Evolutionary conservation across 2,329 filamentous ascomycete genomes (phyloP), one percentile per base, ranked within the genome.

Genomic region (Xylaria arbuscula): DNA sequence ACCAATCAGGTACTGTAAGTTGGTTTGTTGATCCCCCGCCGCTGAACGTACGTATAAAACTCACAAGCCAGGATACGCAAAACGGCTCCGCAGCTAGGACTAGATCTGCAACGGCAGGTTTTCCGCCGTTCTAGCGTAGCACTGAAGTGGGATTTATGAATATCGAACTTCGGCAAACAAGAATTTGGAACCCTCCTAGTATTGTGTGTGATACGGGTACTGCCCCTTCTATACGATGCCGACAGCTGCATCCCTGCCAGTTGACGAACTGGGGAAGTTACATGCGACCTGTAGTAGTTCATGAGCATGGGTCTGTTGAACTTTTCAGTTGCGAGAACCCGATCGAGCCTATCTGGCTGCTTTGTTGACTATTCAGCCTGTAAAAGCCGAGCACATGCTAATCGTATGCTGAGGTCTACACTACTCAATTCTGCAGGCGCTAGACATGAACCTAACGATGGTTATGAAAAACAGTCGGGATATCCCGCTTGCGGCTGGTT

Each of bases 71-170:
- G 38, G 11, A 59, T 48, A 48, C 36, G 42, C 47, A 60, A 50
- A 51, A 48, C 40, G n/a, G 34, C 65, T 60, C 65, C 65, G 56
- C 66, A 59, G 15, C 55, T n/a, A 58, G 56, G 48, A 34, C 55
- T 50, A 64, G 55, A 56, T 59, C 55, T 64, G 65, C 61, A 61
- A 56, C 56, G 56, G 56, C 36, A 60, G n/a, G 15, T 17, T 45
- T 51, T 42, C 66, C 56, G 66, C 36, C 34, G 32, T 50, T 19
- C 17, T 67, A 67, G 65, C 59, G 53, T 17, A 13, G 19, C 38
- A 34, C 24, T 24, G 24, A 47, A 62, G 57, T 54, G 56, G 40
- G 24, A 47, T 45, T 36, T 28, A 36, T 65, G 22, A 22, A 53
- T 7, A 53, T 63, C 38, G 64, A 22, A 53, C 7, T 54, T 63